phyloP scores from a whole-genome alignment of 148 eudicot species.

The Gaultheria prostrata region DNA sequence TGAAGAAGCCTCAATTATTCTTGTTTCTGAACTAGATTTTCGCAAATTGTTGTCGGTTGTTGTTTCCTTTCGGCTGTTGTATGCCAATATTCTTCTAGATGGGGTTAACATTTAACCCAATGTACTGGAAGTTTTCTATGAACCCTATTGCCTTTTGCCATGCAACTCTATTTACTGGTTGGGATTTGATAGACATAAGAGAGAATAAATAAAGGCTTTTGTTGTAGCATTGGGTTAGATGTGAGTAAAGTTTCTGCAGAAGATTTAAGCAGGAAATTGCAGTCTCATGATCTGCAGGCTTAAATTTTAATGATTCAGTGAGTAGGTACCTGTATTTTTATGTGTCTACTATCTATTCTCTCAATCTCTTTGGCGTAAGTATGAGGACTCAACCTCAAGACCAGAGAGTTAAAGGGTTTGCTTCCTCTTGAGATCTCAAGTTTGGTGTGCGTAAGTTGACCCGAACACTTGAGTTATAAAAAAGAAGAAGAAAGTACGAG shows the following conservation, averaged over 20 bases:
- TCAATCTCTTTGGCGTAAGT: no score
- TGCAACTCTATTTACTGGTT: background rate
- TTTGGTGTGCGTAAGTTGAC: no score
- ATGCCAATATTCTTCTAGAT: background rate
- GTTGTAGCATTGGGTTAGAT: background rate
- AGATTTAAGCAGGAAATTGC: no score
- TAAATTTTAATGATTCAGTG: background rate
- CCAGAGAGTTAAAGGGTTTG: no score
- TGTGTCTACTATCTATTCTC: no score
- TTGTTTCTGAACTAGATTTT: background rate
- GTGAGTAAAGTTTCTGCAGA: background rate
- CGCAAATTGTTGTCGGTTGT: no score
- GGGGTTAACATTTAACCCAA: background rate
- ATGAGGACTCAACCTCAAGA: no score
- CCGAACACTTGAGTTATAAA: no score
- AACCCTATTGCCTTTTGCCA: constrained; percentile 1
- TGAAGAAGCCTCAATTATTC: background rate
- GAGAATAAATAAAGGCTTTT: background rate
- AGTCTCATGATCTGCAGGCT: background rate
- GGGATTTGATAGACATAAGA: no score
- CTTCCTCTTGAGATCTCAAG: no score
- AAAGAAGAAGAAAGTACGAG: no score
- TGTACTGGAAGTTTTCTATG: background rate
- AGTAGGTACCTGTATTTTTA: no score
- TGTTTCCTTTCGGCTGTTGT: background rate